Base-by-base conservation (phyloP, 176 grass and related monocot species). In the Thinopyrum elongatum region DNA sequence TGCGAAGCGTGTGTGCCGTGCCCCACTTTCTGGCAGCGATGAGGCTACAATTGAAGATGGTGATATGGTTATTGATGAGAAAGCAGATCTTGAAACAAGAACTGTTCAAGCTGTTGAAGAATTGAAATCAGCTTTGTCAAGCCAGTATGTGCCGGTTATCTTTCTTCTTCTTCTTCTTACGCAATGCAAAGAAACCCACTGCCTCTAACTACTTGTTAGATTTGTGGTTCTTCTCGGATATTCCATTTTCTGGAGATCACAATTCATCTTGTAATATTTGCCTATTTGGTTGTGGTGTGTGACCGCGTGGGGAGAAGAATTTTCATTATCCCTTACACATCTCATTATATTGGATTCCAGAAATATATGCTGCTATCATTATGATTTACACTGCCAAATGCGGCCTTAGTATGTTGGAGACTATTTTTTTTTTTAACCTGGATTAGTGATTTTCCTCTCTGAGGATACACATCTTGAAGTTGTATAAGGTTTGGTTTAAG, bases 1-100 rank as follows among this genome's bases (percentile, higher is more conserved):
- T 63, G 84, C 97, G 70, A 99, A 99, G 83, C 93, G 97, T 76
- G 85, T 99, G 33, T 99, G 94, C 77, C 90, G 84, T 70, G 85
- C 86, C 89, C 85, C 90, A 84, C 65, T 94, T 75, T 70, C 80
- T 23, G 92, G 90, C n/a, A 82, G 80, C 21, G 81, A 87, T 88
- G 90, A 91, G 47, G 59, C 51, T 95, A 51, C 58, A 74, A 27
- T 57, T 39, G 91, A 94, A 72, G 90, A 99, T 19, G 92, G 88
- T 38, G 88, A 94, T 80, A 96, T 99, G 97, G 75, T 93, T 74
- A 86, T 93, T 73, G 92, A 99, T 53, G 94, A 92, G 77, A 83
- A 88, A 88, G 46, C 79, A 53, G 59, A 49, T 73, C 90, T 96
- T 82, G 86, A 94, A 87, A 66, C 94, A 65, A 90, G 81, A 77